Conservation (phyloP, 2,329 filamentous ascomycete genomes). For the Sporothrix curviconia region DNA sequence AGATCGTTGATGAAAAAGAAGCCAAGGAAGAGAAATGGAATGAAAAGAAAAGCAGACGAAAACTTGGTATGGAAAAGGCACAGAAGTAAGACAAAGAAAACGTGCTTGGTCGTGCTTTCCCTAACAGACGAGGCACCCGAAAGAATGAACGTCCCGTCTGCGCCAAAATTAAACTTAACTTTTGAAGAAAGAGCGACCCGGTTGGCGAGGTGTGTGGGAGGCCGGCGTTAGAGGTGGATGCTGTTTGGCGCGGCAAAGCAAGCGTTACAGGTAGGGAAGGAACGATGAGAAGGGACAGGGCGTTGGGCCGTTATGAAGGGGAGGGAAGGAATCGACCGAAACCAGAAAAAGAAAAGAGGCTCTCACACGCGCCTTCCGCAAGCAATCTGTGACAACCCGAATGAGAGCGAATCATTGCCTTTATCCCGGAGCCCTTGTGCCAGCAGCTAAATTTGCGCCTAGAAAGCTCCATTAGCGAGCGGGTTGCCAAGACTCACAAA, state of each 20-base stretch:
- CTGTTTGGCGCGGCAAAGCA: conserved; percentile 18
- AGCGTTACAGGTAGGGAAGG: neutral
- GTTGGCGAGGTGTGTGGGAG: neutral
- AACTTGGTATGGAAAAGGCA: neutral
- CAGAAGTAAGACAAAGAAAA: neutral
- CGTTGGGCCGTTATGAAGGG: neutral
- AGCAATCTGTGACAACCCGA: neutral
- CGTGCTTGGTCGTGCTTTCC: neutral
- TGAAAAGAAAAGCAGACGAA: neutral
- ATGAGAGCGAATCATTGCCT: neutral
- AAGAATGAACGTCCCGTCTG: conserved; percentile 3
- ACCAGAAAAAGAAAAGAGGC: conserved; percentile 4
- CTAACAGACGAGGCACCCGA: neutral
- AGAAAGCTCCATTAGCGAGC: neutral
- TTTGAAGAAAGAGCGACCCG: neutral
- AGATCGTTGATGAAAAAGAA: neutral
- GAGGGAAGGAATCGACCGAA: neutral
- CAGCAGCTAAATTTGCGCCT: neutral
- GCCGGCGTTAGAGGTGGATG: conserved; percentile 17
- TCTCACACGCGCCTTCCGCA: conserved; percentile 3
- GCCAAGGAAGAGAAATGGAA: no score
- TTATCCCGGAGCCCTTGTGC: no score
- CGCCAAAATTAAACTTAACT: conserved; percentile 10
- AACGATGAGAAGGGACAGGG: neutral
- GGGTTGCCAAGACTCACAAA: conserved; percentile 1